Evolutionary conservation across 768 basidiomycete species (phyloP), one percentile per base, ranked within the genome.

Genomic region (Lepiota subincarnata): DNA sequence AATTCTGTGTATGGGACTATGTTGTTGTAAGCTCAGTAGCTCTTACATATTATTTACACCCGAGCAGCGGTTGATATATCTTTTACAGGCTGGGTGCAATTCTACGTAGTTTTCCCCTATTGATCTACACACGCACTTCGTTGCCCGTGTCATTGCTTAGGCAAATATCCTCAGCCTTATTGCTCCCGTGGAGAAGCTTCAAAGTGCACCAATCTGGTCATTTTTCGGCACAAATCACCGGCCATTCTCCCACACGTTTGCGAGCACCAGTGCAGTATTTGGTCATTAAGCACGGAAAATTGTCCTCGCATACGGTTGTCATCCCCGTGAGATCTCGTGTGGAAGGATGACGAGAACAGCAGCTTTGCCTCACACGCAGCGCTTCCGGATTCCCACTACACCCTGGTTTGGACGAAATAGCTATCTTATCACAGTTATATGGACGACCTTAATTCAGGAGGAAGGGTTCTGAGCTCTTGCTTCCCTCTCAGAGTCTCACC

Each of bases 261-360:
- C 40, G 50, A 50, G 50, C 40, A 36, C 40, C 12, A 43, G n/a
- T 50, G 28, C 40, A 50, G 50, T 34, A 42, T 50, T 50, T 34
- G 41, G 50, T 8, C 39, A 50, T 22, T n/a, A 18, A 20, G 28
- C 28, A 19, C 28, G 7, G 7, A 31, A 31, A 34, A 46, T 36
- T 6, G 36, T 18, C 20, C 7, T 16, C 16, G 8, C 8, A 44
- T 14, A 22, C 14, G 16, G 18, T 18, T 16, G 14, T 8, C 13
- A 20, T 22, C 45, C 24, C 35, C 51, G 39, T 34, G 40, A 34
- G 31, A 19, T 28, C 31, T 16, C 28, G 24, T 31, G 51, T 53
- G 35, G 44, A 28, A 35, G 18, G 52, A 45, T 16, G 18, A 40
- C 24, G 22, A 18, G 36, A 6, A 16, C 28, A 47, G 20, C 18